Evolutionary conservation across 805 yeast genomes (phyloP).

Genomic region (Deakozyma indianensis): DNA sequence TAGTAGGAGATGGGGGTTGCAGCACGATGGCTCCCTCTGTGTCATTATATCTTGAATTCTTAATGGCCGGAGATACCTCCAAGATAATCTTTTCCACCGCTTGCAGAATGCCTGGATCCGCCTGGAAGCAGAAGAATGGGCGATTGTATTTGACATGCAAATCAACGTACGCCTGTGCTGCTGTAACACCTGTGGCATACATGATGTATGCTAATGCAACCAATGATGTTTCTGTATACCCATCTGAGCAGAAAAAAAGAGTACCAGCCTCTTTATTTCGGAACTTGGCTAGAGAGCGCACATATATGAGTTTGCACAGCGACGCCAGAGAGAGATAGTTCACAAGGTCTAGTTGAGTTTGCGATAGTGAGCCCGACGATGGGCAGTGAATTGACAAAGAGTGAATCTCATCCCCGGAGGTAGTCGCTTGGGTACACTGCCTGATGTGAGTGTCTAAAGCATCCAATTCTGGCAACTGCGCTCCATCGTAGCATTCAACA

Average conservation of each 20-base stretch:
- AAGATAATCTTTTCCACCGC: slow-evolving; percentile 51
- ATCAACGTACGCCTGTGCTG: slow-evolving; percentile 52
- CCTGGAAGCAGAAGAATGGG: slow-evolving; percentile 72
- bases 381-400: slow-evolving; percentile 38
- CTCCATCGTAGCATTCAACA: slow-evolving; percentile 20
- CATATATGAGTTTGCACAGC: slow-evolving; percentile 52
- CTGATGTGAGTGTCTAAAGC: slow-evolving; percentile 12
- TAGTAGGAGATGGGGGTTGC: not conserved
- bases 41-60: slow-evolving; percentile 4
- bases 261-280: slow-evolving; percentile 18
- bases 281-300: slow-evolving; percentile 16
- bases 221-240: slow-evolving; percentile 84
- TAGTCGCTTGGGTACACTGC: slow-evolving; percentile 7
- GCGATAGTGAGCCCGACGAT: slow-evolving; percentile 68
- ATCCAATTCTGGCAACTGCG: slow-evolving; percentile 11
- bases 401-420: not conserved
- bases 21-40: slow-evolving; percentile 8
- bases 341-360: not conserved
- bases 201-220: slow-evolving; percentile 56
- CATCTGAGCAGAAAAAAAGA: slow-evolving; percentile 71
- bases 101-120: slow-evolving; percentile 52
- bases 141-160: slow-evolving; percentile 52
- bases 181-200: slow-evolving; percentile 43
- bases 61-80: slow-evolving; percentile 38
- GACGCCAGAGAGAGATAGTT: slow-evolving; percentile 52